Conservation (phyloP, 2,329 filamentous ascomycete species). For the Talaromyces rugulosus region DNA sequence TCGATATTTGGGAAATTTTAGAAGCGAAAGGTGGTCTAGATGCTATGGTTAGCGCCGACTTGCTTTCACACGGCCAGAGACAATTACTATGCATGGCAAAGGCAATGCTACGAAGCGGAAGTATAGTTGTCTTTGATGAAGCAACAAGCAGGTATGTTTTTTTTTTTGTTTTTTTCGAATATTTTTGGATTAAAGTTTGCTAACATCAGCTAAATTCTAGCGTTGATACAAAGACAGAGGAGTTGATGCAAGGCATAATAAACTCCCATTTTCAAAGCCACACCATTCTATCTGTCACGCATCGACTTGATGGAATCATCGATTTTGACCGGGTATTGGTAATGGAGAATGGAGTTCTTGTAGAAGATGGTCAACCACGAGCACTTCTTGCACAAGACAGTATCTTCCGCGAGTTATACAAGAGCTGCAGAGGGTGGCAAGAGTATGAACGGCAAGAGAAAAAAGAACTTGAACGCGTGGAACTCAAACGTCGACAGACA, state of each 20-base stretch:
- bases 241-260: constrained; percentile 66
- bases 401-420: background rate
- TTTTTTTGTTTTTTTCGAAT: background rate
- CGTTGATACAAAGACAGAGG: constrained; percentile 69
- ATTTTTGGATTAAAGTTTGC: constrained; percentile 55
- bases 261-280: constrained; percentile 59
- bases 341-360: constrained; percentile 29
- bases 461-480: background rate
- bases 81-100: constrained; percentile 71
- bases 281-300: constrained; percentile 67
- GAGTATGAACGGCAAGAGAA: background rate
- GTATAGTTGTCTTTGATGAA: constrained; percentile 72
- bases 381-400: background rate
- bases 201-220: constrained; percentile 72
- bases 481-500: background rate
- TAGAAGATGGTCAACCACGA: background rate
- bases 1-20: constrained; percentile 57
- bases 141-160: constrained; percentile 48
- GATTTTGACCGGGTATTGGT: constrained; percentile 70
- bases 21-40: constrained; percentile 31
- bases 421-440: background rate
- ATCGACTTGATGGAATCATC: constrained; percentile 67
- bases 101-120: constrained; percentile 64
- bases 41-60: constrained; percentile 55
- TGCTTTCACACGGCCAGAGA: constrained; percentile 72